phyloP scores from a whole-genome alignment of 2,329 filamentous ascomycete species.

The Calonectria pseudoreteaudii region DNA sequence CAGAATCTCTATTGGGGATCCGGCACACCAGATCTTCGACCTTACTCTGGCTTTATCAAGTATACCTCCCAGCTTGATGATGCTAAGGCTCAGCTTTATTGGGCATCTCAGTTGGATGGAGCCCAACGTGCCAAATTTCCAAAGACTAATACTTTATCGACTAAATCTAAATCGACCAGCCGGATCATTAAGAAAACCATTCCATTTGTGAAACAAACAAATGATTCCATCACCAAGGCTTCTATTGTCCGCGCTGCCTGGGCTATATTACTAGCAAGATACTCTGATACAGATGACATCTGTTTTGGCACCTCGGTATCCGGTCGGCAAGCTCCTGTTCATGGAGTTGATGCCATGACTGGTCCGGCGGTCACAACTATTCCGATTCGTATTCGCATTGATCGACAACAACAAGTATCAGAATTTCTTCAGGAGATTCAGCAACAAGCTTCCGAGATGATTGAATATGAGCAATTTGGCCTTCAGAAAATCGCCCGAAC shows the following conservation, averaged over 20 bases:
- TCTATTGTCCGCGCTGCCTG: slow-evolving; percentile 9
- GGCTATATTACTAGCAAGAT: slow-evolving; percentile 10
- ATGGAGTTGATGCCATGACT: slow-evolving; percentile 1
- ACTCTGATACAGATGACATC: slow-evolving; percentile 4
- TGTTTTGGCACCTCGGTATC: slow-evolving; percentile 11
- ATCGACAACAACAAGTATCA: neutral
- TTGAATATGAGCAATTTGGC: neutral
- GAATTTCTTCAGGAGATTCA: neutral
- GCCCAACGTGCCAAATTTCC: neutral
- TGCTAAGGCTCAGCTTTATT: neutral
- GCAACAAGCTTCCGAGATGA: neutral
- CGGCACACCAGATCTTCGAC: neutral
- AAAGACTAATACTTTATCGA: neutral
- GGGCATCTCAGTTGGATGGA: neutral
- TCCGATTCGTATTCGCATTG: neutral
- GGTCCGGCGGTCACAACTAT: neutral
- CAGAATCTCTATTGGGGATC: neutral
- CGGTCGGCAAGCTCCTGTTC: slow-evolving; percentile 7
- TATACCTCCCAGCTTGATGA: neutral
- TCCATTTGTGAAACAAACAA: neutral
- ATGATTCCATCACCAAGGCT: slow-evolving; percentile 5
- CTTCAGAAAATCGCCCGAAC: neutral
- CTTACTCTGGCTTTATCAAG: neutral
- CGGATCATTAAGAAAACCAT: neutral
- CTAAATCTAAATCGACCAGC: neutral